Conservation (phyloP, 768 basidiomycete genomes). For the Psilocybe tampanensis region DNA sequence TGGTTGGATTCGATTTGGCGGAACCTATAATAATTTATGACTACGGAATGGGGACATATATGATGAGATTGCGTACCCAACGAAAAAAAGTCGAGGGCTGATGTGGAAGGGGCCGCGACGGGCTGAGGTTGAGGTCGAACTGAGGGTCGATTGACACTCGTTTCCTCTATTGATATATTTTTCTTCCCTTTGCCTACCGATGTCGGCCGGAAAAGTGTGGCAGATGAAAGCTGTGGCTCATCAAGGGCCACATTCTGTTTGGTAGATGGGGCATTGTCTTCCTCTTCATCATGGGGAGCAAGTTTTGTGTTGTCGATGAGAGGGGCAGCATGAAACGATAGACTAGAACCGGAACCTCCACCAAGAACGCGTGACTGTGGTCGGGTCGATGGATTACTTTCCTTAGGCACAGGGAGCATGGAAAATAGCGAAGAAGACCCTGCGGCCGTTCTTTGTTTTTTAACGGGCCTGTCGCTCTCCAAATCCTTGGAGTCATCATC, state of each 20-base stretch:
- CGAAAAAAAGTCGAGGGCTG: constrained; percentile 69
- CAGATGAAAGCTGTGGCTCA: constrained; percentile 20
- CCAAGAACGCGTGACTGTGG: constrained; percentile 60
- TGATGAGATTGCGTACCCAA: constrained; percentile 43
- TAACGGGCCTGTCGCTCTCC: constrained; percentile 46
- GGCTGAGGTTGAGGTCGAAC: constrained; percentile 15
- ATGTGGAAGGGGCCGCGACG: constrained; percentile 24
- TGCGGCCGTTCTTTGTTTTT: constrained; percentile 64
- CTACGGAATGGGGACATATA: background rate
- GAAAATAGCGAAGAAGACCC: constrained; percentile 66
- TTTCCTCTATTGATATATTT: constrained; percentile 58
- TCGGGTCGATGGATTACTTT: constrained; percentile 41
- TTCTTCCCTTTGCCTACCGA: constrained; percentile 61
- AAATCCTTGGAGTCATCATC: constrained; percentile 40
- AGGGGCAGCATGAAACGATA: constrained; percentile 54
- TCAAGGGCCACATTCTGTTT: constrained; percentile 6
- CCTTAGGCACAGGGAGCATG: constrained; percentile 79
- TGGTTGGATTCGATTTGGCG: constrained; percentile 4
- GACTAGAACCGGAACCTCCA: constrained; percentile 58
- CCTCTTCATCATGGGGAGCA: constrained; percentile 17
- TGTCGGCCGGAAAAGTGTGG: constrained; percentile 58
- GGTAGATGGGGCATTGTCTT: constrained; percentile 20
- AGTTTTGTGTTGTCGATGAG: background rate
- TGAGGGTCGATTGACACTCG: constrained; percentile 7
- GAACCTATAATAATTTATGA: constrained; percentile 26